Base-by-base conservation (phyloP, 2,329 filamentous ascomycete genomes). In the Immersiporthe knoxdaviesiana region DNA sequence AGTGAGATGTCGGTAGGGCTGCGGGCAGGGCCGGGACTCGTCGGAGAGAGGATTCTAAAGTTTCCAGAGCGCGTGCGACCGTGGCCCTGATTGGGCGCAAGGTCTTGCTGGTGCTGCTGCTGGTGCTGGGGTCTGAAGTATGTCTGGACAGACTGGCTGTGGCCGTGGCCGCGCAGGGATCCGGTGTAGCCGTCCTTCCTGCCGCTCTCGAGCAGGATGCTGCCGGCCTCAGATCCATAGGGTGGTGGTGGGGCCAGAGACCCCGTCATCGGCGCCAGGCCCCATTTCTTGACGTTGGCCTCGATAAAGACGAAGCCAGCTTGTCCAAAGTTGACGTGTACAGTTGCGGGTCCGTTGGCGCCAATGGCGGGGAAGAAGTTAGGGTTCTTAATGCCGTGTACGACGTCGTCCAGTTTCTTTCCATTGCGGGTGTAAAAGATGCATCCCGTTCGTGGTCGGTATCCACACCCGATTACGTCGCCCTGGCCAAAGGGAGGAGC, bases 241-340 rank as follows among this genome's bases (percentile, higher is more conserved):
- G 96, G 96, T 64, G 96, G 96, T 58, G 96, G 96, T 21, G 96
- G 96, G 37, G 96, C 96, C 70, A 99, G 85, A 76, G 93, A 97
- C 70, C 96, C 96, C 1, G 93, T 97, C 87, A 97, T 97, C 6
- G 96, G 96, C 62, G 96, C 96, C 67, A 99, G 84, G 1, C 96
- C 96, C 96, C 96, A 99, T 84, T 98, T 99, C 88, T 99, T 99
- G 71, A 99, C 96, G 76, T 99, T 99, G 72, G 95, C 96, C 81
- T 99, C 96, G 75, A 99, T 98, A 77, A 98, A 99, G 63, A 99
- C 96, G 77, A 98, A 99, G 44, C 96, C 96, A 77, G 96, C 93
- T 79, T 99, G 96, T 10, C 96, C 96, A 78, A 99, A 97, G 79
- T 99, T 99, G 77, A 98, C 96, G 78, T 99, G 95, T 1, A 99